Evolutionary conservation across 257 asterid genomes (phyloP).

Genomic region (Jaltomata sinuosa): DNA sequence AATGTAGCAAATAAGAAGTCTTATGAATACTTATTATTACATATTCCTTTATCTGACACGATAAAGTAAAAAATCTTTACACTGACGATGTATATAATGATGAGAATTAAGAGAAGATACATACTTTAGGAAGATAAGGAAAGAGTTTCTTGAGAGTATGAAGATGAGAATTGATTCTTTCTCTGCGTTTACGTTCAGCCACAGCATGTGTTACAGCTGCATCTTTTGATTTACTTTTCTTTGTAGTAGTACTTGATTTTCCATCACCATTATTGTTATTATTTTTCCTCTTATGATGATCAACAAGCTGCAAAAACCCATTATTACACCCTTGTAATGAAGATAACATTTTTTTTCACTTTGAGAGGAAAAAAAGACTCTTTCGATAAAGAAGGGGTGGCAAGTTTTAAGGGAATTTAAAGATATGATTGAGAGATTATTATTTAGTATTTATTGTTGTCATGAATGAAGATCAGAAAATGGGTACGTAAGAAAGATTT

Average conservation of each 20-base stretch:
- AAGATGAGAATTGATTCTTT: constrained; percentile 25
- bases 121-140: constrained; percentile 27
- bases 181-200: constrained; percentile 25
- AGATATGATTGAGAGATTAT: background rate
- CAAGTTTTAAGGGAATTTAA: background rate
- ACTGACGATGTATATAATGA: too few species aligned
- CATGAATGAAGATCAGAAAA: background rate
- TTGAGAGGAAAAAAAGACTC: background rate
- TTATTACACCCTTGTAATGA: constrained; percentile 1
- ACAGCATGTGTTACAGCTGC: constrained; percentile 24
- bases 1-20: too few species aligned
- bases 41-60: background rate
- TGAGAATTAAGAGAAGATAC: background rate
- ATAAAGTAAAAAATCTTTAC: too few species aligned
- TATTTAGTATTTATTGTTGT: background rate
- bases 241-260: background rate
- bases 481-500: background rate
- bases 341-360: background rate
- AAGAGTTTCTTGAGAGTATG: constrained; percentile 25
- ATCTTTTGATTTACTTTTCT: constrained; percentile 16
- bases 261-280: background rate
- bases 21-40: too few species aligned
- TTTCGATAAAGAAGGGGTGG: background rate
- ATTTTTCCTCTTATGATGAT: background rate
- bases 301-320: background rate